A percentile compares a stretch with the other conserved stretches of the same genome.
phyloP scores from a whole-genome alignment of 2,329 filamentous ascomycete species.

The Fusarium decemcellulare region DNA sequence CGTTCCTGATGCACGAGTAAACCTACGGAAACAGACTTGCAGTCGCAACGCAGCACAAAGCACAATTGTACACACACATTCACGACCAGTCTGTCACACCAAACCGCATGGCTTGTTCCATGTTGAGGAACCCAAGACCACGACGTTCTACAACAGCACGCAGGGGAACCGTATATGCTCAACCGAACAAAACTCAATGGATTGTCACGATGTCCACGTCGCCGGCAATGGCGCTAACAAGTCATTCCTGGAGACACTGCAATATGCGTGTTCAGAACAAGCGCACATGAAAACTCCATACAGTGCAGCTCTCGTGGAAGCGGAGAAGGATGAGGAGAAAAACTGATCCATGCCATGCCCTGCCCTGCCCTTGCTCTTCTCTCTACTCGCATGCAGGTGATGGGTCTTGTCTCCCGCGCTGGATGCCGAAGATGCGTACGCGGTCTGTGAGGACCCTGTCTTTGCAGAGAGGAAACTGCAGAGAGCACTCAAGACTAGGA shows the following conservation, averaged over 20 bases:
- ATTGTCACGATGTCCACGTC: constrained; percentile 28
- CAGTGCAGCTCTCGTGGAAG: constrained; percentile 16
- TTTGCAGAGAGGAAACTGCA: constrained; percentile 17
- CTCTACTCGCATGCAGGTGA: constrained; percentile 31
- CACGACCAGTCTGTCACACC: constrained; percentile 21
- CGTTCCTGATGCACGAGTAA: constrained; percentile 37
- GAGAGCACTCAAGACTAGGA: constrained; percentile 7
- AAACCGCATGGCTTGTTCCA: constrained; percentile 37
- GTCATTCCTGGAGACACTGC: constrained; percentile 23
- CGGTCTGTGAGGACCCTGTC: constrained; percentile 39
- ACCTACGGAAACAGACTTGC: constrained; percentile 28
- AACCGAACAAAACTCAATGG: constrained; percentile 22
- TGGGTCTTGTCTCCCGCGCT: constrained; percentile 28
- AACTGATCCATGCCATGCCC: constrained; percentile 8
- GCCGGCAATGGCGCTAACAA: constrained; percentile 31
- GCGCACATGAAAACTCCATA: constrained; percentile 26
- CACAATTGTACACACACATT: constrained; percentile 18
- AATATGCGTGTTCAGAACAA: constrained; percentile 20
- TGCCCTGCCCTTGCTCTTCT: constrained; percentile 6
- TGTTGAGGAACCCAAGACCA: constrained; percentile 27
- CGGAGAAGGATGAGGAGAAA: neutral
- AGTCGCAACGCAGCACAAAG: constrained; percentile 17
- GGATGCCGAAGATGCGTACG: constrained; percentile 27
- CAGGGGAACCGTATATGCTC: constrained; percentile 32
- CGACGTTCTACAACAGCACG: constrained; percentile 31